These are phyloP conservation scores for Myriangium duriaei DNA, from an alignment of 2,329 filamentous ascomycete species.

Conservation along the genomic window DNA sequence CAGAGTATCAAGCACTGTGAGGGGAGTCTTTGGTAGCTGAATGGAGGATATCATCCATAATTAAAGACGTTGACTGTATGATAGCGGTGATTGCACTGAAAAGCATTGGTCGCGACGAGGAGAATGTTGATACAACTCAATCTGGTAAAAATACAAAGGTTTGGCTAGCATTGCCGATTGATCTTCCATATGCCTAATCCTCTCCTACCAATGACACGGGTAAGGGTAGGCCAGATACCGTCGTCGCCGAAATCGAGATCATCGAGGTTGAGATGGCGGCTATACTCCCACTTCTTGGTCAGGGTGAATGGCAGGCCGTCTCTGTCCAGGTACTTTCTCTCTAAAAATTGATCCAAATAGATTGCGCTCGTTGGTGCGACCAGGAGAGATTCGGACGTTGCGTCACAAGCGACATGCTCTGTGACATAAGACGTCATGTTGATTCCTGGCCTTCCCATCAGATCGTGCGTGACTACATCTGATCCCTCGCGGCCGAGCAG, in stretches of 20 bases:
- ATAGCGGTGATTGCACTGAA: too few species aligned
- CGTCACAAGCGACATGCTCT: slow-evolving; percentile 50
- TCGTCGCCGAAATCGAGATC: slow-evolving; percentile 70
- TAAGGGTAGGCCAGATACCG: slow-evolving; percentile 59
- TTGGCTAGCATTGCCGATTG: slow-evolving; percentile 27
- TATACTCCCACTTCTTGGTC: slow-evolving; percentile 57
- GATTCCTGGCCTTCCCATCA: slow-evolving; percentile 58
- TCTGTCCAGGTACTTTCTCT: slow-evolving; percentile 4
- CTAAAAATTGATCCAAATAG: slow-evolving; percentile 48
- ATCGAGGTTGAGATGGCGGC: slow-evolving; percentile 61
- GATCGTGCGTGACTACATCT: slow-evolving; percentile 55
- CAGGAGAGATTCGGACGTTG: slow-evolving; percentile 29
- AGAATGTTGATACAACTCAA: too few species aligned
- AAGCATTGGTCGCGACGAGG: too few species aligned
- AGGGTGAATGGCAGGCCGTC: slow-evolving; percentile 29
- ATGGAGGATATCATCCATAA: too few species aligned
- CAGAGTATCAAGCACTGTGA: too few species aligned
- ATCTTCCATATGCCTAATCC: slow-evolving; percentile 35
- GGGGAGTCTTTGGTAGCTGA: too few species aligned
- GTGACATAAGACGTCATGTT: slow-evolving; percentile 47
- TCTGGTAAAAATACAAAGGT: too few species aligned
- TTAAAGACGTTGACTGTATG: too few species aligned
- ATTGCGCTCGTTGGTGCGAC: slow-evolving; percentile 60
- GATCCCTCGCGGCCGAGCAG: slow-evolving; percentile 64
- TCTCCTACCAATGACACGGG: slow-evolving; percentile 42